phyloP scores from a whole-genome alignment of 2,329 filamentous ascomycete species.

The Aureobasidium sp. region DNA sequence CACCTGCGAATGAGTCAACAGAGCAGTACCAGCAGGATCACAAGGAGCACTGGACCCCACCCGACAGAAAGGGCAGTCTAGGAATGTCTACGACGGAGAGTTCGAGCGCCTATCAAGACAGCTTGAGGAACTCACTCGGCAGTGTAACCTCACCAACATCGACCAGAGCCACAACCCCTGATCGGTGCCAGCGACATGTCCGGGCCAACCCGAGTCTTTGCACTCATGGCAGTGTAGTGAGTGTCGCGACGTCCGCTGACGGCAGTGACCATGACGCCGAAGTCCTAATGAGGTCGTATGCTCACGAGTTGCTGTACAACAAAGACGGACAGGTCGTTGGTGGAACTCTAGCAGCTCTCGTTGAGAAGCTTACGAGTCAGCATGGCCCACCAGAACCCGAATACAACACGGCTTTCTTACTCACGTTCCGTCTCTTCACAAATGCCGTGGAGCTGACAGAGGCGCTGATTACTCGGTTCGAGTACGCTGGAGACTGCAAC shows the following conservation, averaged over 20 bases:
- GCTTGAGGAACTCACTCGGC: constrained; percentile 64
- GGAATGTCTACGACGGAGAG: constrained; percentile 69
- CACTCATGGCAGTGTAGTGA: constrained; percentile 42
- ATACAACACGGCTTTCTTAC: constrained; percentile 90
- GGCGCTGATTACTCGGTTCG: constrained; percentile 80
- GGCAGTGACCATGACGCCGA: constrained; percentile 61
- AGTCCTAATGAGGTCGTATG: constrained; percentile 83
- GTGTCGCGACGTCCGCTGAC: constrained; percentile 54
- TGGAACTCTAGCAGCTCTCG: constrained; percentile 77
- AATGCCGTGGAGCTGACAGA: constrained; percentile 70
- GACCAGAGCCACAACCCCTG: constrained; percentile 80
- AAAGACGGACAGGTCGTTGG: constrained; percentile 93
- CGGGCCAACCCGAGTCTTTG: constrained; percentile 35
- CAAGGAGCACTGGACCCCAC: constrained; percentile 8
- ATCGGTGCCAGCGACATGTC: constrained; percentile 54
- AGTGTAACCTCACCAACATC: constrained; percentile 75
- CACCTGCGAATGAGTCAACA: background rate
- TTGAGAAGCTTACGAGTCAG: constrained; percentile 90
- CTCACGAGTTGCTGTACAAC: constrained; percentile 85
- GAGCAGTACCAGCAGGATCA: background rate
- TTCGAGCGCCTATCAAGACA: constrained; percentile 67
- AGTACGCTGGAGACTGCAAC: constrained; percentile 75
- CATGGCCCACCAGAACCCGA: constrained; percentile 85
- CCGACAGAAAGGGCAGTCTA: constrained; percentile 53
- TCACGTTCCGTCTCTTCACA: constrained; percentile 91